These are phyloP conservation scores for barrel medic (Medicago truncatula) DNA, from an alignment of 306 rosid genomes.

Conservation along the genomic window DNA sequence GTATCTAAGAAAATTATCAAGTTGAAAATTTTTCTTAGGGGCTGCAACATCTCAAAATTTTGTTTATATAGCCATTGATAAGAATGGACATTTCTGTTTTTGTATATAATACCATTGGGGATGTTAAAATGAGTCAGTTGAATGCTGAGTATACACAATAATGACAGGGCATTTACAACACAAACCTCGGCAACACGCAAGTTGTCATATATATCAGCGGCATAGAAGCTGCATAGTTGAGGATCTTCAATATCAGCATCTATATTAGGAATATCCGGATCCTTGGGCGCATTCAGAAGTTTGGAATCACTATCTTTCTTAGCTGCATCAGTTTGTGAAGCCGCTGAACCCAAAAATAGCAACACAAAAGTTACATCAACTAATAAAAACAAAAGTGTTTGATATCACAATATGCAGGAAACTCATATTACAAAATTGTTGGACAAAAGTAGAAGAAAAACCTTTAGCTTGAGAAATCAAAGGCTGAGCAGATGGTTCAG, in stretches of 20 bases:
- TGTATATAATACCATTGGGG: too few relatives aligned
- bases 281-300: constrained; percentile 39
- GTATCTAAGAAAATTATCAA: too few relatives aligned
- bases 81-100: too few relatives aligned
- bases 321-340: constrained; percentile 43
- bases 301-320: constrained; percentile 47
- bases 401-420: too few relatives aligned
- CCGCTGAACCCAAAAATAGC: constrained; percentile 4
- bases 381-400: not conserved
- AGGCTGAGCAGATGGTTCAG: constrained; percentile 52
- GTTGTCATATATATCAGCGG: constrained; percentile 69
- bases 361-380: not conserved
- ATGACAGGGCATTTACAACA: constrained; percentile 23
- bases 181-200: constrained; percentile 82
- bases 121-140: too few relatives aligned
- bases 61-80: too few relatives aligned
- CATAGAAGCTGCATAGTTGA: constrained; percentile 74
- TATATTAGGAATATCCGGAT: constrained; percentile 56
- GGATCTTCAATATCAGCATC: constrained; percentile 75
- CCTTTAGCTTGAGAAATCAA: constrained; percentile 59
- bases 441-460: constrained; percentile 36
- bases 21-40: too few relatives aligned
- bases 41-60: too few relatives aligned
- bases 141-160: not conserved
- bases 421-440: not conserved